These are phyloP conservation scores for Adansonia digitata DNA, from an alignment of 345 rosid species.

Conservation along the genomic window DNA sequence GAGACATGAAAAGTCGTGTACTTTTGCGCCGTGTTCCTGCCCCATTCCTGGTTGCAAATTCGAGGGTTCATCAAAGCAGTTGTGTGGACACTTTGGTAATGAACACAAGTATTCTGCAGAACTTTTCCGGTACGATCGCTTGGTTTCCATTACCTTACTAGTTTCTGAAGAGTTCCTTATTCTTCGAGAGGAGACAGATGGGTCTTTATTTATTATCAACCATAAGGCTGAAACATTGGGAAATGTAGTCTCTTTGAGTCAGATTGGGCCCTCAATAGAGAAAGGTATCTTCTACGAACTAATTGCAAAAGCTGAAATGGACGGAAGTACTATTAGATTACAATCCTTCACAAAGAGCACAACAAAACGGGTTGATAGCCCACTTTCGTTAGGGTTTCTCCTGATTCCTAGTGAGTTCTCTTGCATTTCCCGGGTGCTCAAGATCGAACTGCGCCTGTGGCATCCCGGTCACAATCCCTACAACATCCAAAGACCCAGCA, in stretches of 20 bases:
- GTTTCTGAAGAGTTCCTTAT: constrained; percentile 14
- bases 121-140: constrained; percentile 1
- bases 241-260: constrained; percentile 21
- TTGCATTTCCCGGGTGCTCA: not conserved
- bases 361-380: not conserved
- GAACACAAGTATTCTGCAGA: constrained; percentile 28
- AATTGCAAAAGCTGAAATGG: not conserved
- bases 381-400: constrained; percentile 15
- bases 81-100: constrained; percentile 30
- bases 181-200: constrained; percentile 24
- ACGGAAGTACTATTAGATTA: constrained; percentile 8
- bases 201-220: constrained; percentile 21
- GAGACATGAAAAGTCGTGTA: constrained; percentile 41
- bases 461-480: not conserved
- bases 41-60: constrained; percentile 42
- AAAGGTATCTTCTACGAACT: constrained; percentile 17
- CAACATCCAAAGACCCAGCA: not conserved
- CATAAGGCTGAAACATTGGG: constrained; percentile 8
- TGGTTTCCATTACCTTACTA: constrained; percentile 5
- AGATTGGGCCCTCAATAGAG: constrained; percentile 17
- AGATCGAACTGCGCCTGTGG: constrained; percentile 17
- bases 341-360: constrained; percentile 11
- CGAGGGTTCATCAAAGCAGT: constrained; percentile 31
- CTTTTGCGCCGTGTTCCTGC: constrained; percentile 45
- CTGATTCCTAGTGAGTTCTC: constrained; percentile 24